phyloP scores from a whole-genome alignment of 306 rosid genomes.

The Cucumis cinereus region DNA sequence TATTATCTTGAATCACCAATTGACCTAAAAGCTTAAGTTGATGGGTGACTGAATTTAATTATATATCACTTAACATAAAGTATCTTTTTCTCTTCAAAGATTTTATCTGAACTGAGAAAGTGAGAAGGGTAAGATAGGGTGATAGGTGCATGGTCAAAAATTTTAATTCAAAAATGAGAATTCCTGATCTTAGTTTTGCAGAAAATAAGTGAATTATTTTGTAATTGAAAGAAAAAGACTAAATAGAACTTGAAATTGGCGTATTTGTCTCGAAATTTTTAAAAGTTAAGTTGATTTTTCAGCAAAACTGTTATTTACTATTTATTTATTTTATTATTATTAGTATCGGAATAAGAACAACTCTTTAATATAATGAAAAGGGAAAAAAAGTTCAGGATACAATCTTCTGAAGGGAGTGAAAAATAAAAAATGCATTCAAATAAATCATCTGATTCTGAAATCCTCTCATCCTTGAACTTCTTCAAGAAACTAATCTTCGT shows the following conservation, averaged over 20 bases:
- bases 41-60: too few relatives aligned
- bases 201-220: background rate
- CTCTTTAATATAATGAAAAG: too few relatives aligned
- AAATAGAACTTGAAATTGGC: background rate
- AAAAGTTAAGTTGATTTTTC: background rate
- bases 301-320: background rate
- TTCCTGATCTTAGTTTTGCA: background rate
- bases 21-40: too few relatives aligned
- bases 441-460: too few relatives aligned
- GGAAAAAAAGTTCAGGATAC: too few relatives aligned
- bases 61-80: too few relatives aligned
- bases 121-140: background rate
- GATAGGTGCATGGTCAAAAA: background rate
- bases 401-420: too few relatives aligned
- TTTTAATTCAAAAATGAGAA: background rate
- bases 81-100: background rate
- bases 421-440: too few relatives aligned
- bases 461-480: too few relatives aligned
- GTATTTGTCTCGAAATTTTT: background rate
- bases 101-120: background rate
- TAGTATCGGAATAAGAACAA: too few relatives aligned
- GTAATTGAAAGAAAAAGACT: background rate
- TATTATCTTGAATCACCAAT: too few relatives aligned
- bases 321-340: background rate
- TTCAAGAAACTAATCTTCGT: background rate